A percentile compares a stretch with the other conserved stretches of the same genome.
phyloP scores from a whole-genome alignment of 2,329 filamentous ascomycete genomes.

The Fusarium hainanense region DNA sequence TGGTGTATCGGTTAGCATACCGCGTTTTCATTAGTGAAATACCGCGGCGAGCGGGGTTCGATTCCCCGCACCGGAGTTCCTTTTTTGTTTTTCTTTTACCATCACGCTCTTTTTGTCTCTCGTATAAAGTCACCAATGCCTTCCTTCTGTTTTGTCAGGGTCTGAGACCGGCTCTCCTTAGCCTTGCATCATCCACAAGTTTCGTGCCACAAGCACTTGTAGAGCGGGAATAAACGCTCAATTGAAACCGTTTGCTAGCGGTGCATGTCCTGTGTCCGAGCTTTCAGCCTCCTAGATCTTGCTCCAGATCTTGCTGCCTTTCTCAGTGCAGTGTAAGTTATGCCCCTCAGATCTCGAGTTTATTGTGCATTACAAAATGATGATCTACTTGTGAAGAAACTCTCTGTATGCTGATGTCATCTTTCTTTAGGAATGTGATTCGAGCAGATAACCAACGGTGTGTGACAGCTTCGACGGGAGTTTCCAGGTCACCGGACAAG shows the following conservation, averaged over 20 bases:
- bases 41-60: slow-evolving; percentile 29
- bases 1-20: slow-evolving; percentile 35
- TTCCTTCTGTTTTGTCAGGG: background rate
- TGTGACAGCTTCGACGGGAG: background rate
- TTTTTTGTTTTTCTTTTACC: background rate
- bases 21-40: slow-evolving; percentile 19
- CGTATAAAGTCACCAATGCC: background rate
- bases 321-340: background rate
- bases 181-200: background rate
- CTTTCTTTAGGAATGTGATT: background rate
- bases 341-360: background rate
- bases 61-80: slow-evolving; percentile 22
- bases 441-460: background rate
- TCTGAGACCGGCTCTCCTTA: background rate
- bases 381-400: background rate
- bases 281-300: background rate
- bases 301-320: background rate
- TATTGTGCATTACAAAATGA: background rate
- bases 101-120: background rate
- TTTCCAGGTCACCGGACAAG: background rate
- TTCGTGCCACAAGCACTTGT: background rate
- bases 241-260: background rate
- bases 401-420: background rate
- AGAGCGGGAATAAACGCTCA: background rate
- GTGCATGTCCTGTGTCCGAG: background rate